Evolutionary conservation across 306 rosid species (phyloP), one percentile per base, ranked within the genome.

Genomic region (Medicago truncatula): DNA sequence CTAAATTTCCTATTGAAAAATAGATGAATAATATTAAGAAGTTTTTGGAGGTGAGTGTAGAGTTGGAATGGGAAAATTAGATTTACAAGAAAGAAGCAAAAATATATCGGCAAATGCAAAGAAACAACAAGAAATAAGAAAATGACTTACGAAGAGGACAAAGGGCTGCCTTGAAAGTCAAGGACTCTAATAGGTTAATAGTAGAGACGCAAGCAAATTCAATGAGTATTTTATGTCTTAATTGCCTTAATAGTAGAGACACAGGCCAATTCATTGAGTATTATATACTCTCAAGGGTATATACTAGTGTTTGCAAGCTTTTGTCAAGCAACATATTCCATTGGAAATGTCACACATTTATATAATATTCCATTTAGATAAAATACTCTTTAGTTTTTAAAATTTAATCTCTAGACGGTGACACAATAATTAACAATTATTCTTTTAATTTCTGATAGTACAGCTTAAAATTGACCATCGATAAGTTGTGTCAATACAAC

Each of bases 111-210:
- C 78, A 77, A 86, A 46, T 75, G 80, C 86, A 64, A 89, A 52
- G 90, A 81, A 85, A 76, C 59, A 80, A 71, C 75, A 56, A 67
- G 36, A 73, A 74, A 25, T 36, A 68, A 76, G 81, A 80, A 71
- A 71, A 70, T 70, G 78, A 74, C 83, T 28, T 80, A 70, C 78
- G 84, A 71, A 82, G 82, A 87, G 63, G 95, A 89, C 93, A 87
- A 89, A 69, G 58, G 75, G 84, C 36, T 83, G 79, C 88, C 87
- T 90, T 66, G 87, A 89, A 84, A 90, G 95, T 87, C 86, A 85
- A 86, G 87, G 83, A 83, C 69, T 82, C 72, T 31, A 46, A 21
- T 73, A 23, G 61, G 71, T 70, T 76, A 34, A 78, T 73, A 59
- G 53, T 63, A 14, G 64, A 68, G 62, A 78, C 47, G 25, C 25